phyloP scores from a whole-genome alignment of 2,329 filamentous ascomycete genomes.

The Zymoseptoria brevis region DNA sequence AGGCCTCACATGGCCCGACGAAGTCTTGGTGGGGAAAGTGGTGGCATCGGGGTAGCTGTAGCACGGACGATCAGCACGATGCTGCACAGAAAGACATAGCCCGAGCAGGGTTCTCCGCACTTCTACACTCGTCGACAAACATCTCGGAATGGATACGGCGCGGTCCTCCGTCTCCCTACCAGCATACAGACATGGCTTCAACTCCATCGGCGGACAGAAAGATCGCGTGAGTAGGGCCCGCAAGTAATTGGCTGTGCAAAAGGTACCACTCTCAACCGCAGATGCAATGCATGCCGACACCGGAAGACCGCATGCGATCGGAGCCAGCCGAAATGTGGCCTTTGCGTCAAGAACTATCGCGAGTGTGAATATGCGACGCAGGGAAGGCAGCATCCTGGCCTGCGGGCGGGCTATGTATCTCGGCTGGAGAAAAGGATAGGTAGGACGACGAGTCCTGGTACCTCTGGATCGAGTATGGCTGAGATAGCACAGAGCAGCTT shows the following conservation, averaged over 20 bases:
- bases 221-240: constrained; percentile 1
- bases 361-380: constrained; percentile 19
- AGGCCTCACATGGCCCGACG: neutral
- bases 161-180: neutral
- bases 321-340: constrained; percentile 19
- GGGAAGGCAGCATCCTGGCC: constrained; percentile 19
- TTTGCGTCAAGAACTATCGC: constrained; percentile 17
- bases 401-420: constrained; percentile 41
- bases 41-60: neutral
- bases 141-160: constrained; percentile 4
- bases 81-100: neutral
- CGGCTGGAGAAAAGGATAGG: constrained; percentile 31
- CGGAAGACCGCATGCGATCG: constrained; percentile 24
- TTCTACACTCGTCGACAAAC: neutral
- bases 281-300: constrained; percentile 24
- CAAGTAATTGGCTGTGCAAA: neutral
- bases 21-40: neutral
- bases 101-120: constrained; percentile 1
- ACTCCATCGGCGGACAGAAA: constrained; percentile 3
- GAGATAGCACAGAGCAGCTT: constrained; percentile 17
- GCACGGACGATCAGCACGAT: neutral
- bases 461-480: constrained; percentile 2
- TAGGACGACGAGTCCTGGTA: constrained; percentile 9
- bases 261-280: constrained; percentile 5
- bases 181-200: neutral